These are phyloP conservation scores for Zopfochytrium polystomum DNA, from an alignment of 371 early-diverging fungal genomes.

Conservation along the genomic window DNA sequence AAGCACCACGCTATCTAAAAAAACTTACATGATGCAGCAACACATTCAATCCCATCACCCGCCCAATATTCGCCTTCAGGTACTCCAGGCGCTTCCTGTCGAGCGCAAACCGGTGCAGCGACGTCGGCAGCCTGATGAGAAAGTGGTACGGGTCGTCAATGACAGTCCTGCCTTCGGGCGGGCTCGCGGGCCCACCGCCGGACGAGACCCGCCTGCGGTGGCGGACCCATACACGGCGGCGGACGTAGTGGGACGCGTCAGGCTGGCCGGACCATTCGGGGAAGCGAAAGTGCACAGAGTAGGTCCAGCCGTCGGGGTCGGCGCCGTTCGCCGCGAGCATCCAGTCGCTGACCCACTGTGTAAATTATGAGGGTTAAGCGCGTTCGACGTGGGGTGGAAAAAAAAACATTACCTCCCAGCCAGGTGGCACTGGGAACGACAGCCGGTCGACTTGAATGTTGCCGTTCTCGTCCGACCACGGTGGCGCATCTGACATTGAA, in stretches of 20 bases:
- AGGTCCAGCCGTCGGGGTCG: slow-evolving; percentile 26
- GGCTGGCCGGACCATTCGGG: slow-evolving; percentile 18
- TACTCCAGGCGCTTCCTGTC: slow-evolving; percentile 23
- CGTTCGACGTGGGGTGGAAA: background rate
- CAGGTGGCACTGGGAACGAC: slow-evolving; percentile 22
- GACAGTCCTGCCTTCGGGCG: background rate
- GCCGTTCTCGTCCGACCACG: slow-evolving; percentile 18
- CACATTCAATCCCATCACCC: background rate
- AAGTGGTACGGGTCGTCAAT: background rate
- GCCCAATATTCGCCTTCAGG: no score
- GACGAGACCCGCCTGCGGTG: slow-evolving; percentile 6
- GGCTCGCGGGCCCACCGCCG: background rate
- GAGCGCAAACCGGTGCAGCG: slow-evolving; percentile 17
- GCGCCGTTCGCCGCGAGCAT: slow-evolving; percentile 20
- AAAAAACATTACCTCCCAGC: slow-evolving; percentile 22
- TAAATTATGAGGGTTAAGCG: background rate
- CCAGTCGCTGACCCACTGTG: slow-evolving; percentile 28
- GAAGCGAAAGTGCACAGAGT: slow-evolving; percentile 10
- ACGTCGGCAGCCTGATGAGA: slow-evolving; percentile 13
- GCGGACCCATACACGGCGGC: slow-evolving; percentile 18
- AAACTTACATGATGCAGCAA: background rate
- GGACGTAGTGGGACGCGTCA: slow-evolving; percentile 20
- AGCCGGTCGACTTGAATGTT: slow-evolving; percentile 16
- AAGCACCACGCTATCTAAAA: background rate
- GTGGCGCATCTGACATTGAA: slow-evolving; percentile 19